These are phyloP conservation scores for Phaseolus coccineus DNA, from an alignment of 331 rosid genomes.

Conservation along the genomic window DNA sequence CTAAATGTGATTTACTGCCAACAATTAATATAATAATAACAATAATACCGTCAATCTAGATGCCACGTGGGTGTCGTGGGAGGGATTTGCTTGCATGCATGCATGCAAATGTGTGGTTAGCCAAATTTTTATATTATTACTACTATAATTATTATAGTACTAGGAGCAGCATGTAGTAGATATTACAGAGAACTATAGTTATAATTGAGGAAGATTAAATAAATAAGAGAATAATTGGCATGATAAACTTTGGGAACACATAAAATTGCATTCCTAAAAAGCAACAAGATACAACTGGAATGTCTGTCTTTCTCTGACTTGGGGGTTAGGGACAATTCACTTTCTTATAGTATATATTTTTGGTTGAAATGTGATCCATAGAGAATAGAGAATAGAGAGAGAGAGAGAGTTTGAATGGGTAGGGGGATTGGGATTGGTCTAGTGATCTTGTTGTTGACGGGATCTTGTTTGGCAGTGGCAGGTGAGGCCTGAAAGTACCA, in stretches of 20 bases:
- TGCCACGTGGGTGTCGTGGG: conserved; percentile 73
- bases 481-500: conserved; percentile 53
- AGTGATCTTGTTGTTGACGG: conserved; percentile 73
- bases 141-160: neutral
- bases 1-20: conserved; percentile 1
- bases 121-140: neutral
- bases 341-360: neutral
- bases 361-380: conserved; percentile 42
- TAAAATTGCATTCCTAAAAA: conserved; percentile 82
- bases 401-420: conserved; percentile 38
- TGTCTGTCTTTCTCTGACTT: conserved; percentile 76
- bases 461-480: conserved; percentile 60
- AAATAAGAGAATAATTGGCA: conserved; percentile 46
- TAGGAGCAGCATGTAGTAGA: neutral
- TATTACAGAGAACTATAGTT: no score
- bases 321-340: conserved; percentile 58
- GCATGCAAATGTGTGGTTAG: conserved; percentile 75
- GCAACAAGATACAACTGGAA: conserved; percentile 97
- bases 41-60: conserved; percentile 42
- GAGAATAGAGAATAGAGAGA: conserved; percentile 5
- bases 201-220: neutral
- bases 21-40: neutral
- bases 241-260: conserved; percentile 72
- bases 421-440: conserved; percentile 68
- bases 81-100: conserved; percentile 72